Conservation (phyloP, 2,329 filamentous ascomycete genomes). For the Ophioceras dolichostomum region DNA sequence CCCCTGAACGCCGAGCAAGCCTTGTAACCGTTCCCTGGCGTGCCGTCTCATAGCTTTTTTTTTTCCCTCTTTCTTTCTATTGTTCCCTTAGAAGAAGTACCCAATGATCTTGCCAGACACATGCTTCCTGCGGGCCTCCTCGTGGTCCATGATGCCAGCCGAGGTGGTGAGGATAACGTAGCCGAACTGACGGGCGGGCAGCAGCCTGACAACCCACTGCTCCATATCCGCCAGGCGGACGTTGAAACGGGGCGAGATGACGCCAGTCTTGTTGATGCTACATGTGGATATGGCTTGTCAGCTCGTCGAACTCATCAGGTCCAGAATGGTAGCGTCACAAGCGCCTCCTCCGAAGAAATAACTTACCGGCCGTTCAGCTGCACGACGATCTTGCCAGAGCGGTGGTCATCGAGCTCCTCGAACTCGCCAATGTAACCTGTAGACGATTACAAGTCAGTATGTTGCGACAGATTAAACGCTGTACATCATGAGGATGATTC, state of each 20-base stretch:
- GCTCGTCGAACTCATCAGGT: not conserved
- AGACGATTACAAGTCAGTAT: slow-evolving; percentile 44
- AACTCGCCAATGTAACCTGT: slow-evolving; percentile 98
- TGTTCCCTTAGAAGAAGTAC: slow-evolving; percentile 99
- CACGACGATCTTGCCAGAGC: slow-evolving; percentile 98
- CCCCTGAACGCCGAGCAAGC: not conserved
- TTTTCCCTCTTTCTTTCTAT: too few relatives aligned
- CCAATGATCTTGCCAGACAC: slow-evolving; percentile 98
- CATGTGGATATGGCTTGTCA: not conserved
- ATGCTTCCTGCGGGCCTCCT: slow-evolving; percentile 97
- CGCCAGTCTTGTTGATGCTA: slow-evolving; percentile 91
- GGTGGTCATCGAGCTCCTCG: slow-evolving; percentile 99
- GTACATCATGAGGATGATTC: slow-evolving; percentile 60
- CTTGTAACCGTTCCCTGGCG: not conserved
- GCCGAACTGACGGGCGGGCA: slow-evolving; percentile 99
- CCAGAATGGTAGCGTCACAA: slow-evolving; percentile 3
- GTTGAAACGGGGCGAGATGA: slow-evolving; percentile 99
- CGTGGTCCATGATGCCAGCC: slow-evolving; percentile 99
- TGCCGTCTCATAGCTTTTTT: not conserved
- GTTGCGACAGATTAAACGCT: slow-evolving; percentile 94
- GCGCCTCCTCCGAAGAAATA: slow-evolving; percentile 7
- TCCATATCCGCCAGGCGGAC: slow-evolving; percentile 94
- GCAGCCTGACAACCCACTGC: slow-evolving; percentile 99
- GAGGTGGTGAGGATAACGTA: slow-evolving; percentile 99
- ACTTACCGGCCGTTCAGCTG: slow-evolving; percentile 83